phyloP scores from a whole-genome alignment of 257 asterid genomes.

The Lycium ferocissimum region DNA sequence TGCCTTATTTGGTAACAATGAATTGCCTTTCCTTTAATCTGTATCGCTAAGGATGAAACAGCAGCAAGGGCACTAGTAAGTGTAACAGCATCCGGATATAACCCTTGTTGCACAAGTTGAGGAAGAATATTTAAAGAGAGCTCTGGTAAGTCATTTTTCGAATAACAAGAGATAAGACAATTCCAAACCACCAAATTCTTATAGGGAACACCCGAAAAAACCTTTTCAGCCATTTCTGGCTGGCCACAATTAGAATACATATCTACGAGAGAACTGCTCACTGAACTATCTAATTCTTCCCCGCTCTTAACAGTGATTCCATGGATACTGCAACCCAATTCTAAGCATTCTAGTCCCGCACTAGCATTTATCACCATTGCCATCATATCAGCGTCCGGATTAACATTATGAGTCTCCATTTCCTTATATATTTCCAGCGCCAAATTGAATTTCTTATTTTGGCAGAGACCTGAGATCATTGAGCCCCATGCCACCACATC shows the following conservation, averaged over 20 bases:
- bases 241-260: constrained; percentile 63
- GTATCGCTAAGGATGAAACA: constrained; percentile 68
- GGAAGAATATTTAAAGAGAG: constrained; percentile 65
- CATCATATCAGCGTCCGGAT: constrained; percentile 62
- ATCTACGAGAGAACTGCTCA: constrained; percentile 68
- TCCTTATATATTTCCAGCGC: constrained; percentile 58
- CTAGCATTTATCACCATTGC: constrained; percentile 58
- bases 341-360: constrained; percentile 40
- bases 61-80: constrained; percentile 66
- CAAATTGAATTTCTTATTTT: constrained; percentile 53
- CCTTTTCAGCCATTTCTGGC: constrained; percentile 54
- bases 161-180: constrained; percentile 70
- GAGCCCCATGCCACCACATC: constrained; percentile 93
- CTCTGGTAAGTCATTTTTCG: constrained; percentile 61
- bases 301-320: constrained; percentile 71
- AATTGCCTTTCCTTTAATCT: constrained; percentile 70
- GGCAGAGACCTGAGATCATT: constrained; percentile 65
- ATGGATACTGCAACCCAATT: constrained; percentile 62
- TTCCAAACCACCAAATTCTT: constrained; percentile 88
- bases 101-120: constrained; percentile 56
- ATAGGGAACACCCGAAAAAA: constrained; percentile 49
- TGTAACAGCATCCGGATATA: constrained; percentile 64
- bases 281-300: constrained; percentile 57
- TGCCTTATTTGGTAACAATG: constrained; percentile 66
- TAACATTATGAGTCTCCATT: constrained; percentile 59